Conservation (phyloP, 148 eudicot species). For the Fallopia convolvulus region DNA sequence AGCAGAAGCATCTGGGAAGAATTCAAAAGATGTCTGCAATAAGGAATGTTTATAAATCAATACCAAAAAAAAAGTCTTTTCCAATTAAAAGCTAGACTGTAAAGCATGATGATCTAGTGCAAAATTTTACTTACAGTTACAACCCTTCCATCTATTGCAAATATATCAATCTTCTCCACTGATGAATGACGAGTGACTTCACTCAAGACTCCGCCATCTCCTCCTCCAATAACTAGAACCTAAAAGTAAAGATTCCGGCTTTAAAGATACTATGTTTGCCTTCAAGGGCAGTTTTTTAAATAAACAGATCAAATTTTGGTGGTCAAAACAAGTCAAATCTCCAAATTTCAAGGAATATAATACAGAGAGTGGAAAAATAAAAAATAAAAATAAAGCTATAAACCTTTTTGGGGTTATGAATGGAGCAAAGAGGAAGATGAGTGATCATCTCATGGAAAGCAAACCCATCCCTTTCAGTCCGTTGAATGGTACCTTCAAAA, state of each 20-base stretch:
- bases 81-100: neutral
- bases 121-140: slow-evolving; percentile 55
- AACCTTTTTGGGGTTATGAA: slow-evolving; percentile 31
- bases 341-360: neutral
- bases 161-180: slow-evolving; percentile 82
- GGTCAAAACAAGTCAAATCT: neutral
- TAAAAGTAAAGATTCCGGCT: slow-evolving; percentile 14
- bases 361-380: neutral
- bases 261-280: neutral
- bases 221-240: slow-evolving; percentile 98
- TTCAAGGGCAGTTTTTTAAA: neutral
- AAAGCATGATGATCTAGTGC: neutral
- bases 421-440: slow-evolving; percentile 44
- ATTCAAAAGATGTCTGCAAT: slow-evolving; percentile 58
- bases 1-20: slow-evolving; percentile 78
- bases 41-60: neutral
- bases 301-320: neutral
- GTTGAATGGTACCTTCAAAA: slow-evolving; percentile 26
- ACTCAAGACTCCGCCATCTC: slow-evolving; percentile 97
- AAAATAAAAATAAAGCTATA: neutral
- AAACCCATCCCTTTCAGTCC: slow-evolving; percentile 36
- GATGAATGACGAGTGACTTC: slow-evolving; percentile 94
- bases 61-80: neutral
- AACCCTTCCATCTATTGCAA: slow-evolving; percentile 98
- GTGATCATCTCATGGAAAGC: slow-evolving; percentile 46